Evolutionary conservation across 768 basidiomycete species (phyloP).

Genomic region (Leucosporidium scottii): DNA sequence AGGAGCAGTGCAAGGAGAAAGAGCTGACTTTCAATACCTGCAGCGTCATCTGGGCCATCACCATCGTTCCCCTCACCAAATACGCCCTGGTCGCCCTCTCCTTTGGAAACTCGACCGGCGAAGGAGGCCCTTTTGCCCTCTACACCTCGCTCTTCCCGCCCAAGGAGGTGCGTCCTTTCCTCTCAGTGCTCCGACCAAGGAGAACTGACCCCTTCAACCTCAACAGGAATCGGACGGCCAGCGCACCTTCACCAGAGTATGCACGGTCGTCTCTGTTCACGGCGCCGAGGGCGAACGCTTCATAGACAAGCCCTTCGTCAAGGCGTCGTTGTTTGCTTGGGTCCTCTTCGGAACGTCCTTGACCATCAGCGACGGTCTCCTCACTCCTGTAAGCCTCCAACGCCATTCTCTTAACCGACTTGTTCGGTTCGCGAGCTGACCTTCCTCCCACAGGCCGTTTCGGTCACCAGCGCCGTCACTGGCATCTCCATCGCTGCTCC

Average conservation of each 20-base stretch:
- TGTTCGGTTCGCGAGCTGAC: neutral
- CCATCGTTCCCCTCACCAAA: constrained; percentile 57
- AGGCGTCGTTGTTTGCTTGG: constrained; percentile 39
- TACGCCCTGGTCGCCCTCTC: constrained; percentile 51
- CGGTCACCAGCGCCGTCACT: constrained; percentile 59
- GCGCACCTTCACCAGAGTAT: constrained; percentile 49
- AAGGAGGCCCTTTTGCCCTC: constrained; percentile 51
- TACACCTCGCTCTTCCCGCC: constrained; percentile 56
- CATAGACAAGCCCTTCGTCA: constrained; percentile 9
- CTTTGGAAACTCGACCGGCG: constrained; percentile 54
- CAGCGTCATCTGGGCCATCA: constrained; percentile 57
- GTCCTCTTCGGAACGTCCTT: constrained; percentile 53
- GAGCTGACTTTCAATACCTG: neutral
- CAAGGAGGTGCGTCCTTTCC: constrained; percentile 32
- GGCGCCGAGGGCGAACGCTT: constrained; percentile 3
- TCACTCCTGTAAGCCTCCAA: constrained; percentile 46
- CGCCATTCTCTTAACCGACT: neutral
- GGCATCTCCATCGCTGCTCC: constrained; percentile 59
- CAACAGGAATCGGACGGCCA: constrained; percentile 48
- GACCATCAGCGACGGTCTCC: constrained; percentile 61
- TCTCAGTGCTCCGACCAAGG: neutral
- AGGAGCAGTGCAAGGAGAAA: too few relatives aligned
- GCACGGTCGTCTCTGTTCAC: constrained; percentile 39
- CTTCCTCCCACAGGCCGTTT: constrained; percentile 48
- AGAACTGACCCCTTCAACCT: neutral